Conservation (phyloP, 306 rosid species). For the peach (Prunus persica) region Prunus_persica_NCBIv2 NC_034014.1:17317001-17317500, state of each 20-base stretch:
- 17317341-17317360: too few relatives aligned
- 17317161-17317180: slow-evolving; percentile 87
- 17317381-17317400: too few relatives aligned
- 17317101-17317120: slow-evolving; percentile 81
- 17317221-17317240: neutral
- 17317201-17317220: slow-evolving; percentile 10
- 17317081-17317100: slow-evolving; percentile 55
- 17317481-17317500: neutral
- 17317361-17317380: too few relatives aligned
- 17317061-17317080: slow-evolving; percentile 10
- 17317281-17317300: neutral
- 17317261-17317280: slow-evolving; percentile 18
- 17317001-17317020: neutral
- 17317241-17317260: neutral
- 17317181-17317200: slow-evolving; percentile 53
- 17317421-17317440: neutral
- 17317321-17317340: neutral
- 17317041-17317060: neutral
- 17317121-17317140: slow-evolving; percentile 95
- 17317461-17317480: neutral
- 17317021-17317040: neutral
- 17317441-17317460: neutral
- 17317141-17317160: slow-evolving; percentile 94
- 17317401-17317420: neutral
- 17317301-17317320: neutral